Evolutionary conservation across 208 protist species (phyloP).

Genomic region (Entamoeba invadens): DNA sequence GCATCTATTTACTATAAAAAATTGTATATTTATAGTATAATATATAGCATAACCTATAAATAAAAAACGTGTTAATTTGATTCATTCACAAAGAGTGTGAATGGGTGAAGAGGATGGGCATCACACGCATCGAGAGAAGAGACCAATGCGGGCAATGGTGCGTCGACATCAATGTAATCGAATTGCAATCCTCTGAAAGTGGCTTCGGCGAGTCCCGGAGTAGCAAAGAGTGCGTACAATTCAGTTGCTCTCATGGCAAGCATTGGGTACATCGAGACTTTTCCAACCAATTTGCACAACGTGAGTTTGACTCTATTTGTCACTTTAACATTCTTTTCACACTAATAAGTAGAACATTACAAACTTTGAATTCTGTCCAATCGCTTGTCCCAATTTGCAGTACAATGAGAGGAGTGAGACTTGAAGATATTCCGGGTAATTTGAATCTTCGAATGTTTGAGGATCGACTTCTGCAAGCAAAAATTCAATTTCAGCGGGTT

Average conservation of each 20-base stretch:
- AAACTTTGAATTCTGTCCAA: background rate
- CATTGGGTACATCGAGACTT: background rate
- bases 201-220: background rate
- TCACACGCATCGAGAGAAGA: background rate
- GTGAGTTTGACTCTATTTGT: background rate
- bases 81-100: background rate
- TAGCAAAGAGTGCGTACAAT: background rate
- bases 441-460: background rate
- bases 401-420: background rate
- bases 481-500: background rate
- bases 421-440: background rate
- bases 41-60: too few relatives aligned
- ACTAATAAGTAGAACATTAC: too few relatives aligned
- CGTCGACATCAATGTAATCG: background rate
- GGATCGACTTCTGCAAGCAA: background rate
- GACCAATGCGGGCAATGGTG: background rate
- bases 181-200: background rate
- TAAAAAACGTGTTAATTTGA: too few relatives aligned
- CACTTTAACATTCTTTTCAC: too few relatives aligned
- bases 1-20: too few relatives aligned
- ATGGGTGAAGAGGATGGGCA: background rate
- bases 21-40: too few relatives aligned
- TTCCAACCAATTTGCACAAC: background rate
- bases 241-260: background rate
- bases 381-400: background rate